phyloP scores from a whole-genome alignment of 2,329 filamentous ascomycete genomes.

The Epichloe gansuensis region DNA sequence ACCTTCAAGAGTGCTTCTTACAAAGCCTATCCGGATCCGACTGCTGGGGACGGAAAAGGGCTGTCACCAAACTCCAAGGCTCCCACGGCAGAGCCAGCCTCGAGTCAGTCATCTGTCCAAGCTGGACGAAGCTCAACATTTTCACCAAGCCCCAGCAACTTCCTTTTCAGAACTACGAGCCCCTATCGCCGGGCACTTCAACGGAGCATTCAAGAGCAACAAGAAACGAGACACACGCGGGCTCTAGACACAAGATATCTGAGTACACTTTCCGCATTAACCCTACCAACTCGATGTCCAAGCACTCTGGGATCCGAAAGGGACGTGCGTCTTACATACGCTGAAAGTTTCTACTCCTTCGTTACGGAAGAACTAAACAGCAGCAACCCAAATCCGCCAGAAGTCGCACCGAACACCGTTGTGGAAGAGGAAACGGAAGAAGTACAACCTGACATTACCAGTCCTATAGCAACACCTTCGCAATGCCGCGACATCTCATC shows the following conservation, averaged over 20 bases:
- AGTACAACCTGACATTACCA: neutral
- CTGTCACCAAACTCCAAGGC: conserved; percentile 5
- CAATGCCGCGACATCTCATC: conserved; percentile 27
- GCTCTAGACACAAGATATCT: conserved; percentile 25
- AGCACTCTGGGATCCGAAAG: conserved; percentile 28
- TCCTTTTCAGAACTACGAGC: conserved; percentile 42
- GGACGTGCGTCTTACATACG: conserved; percentile 25
- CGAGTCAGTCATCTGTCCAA: conserved; percentile 16
- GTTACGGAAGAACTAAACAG: conserved; percentile 13
- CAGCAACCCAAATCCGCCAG: neutral
- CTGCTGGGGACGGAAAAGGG: conserved; percentile 6
- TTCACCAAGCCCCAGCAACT: conserved; percentile 38
- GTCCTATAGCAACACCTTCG: neutral
- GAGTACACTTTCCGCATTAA: conserved; percentile 27
- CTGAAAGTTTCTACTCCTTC: conserved; percentile 39
- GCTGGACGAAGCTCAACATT: conserved; percentile 35
- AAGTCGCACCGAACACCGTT: neutral
- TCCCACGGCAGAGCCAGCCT: neutral
- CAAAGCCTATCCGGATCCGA: conserved; percentile 6
- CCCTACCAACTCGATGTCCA: conserved; percentile 26
- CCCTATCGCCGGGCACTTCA: conserved; percentile 42
- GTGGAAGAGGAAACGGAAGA: neutral
- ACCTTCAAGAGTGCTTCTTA: neutral
- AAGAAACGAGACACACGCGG: conserved; percentile 13
- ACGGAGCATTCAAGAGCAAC: conserved; percentile 29